These are phyloP conservation scores for Ceratocystis destructans DNA, from an alignment of 2,329 filamentous ascomycete species.

Conservation along the genomic window DNA sequence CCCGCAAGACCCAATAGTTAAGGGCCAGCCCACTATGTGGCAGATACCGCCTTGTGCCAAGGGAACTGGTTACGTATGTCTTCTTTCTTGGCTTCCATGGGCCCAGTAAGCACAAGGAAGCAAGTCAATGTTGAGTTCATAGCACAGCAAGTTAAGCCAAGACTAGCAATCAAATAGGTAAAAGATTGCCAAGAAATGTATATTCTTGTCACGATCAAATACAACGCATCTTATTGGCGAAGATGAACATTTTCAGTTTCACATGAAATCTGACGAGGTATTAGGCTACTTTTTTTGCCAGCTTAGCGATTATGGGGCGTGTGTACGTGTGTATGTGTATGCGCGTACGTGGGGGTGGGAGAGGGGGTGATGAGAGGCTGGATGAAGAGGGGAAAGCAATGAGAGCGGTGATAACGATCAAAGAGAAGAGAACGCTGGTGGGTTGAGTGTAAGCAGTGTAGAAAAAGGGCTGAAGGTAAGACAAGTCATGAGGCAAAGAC, in stretches of 20 bases:
- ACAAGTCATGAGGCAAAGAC: background rate
- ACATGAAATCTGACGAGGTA: background rate
- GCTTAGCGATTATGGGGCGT: too few species aligned
- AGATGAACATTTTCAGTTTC: background rate
- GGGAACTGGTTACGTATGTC: background rate
- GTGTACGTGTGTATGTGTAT: too few species aligned
- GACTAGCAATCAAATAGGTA: background rate
- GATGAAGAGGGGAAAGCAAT: too few species aligned
- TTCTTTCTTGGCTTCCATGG: background rate
- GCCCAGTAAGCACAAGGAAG: background rate
- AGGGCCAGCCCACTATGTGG: background rate
- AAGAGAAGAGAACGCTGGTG: too few species aligned
- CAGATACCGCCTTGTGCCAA: slow-evolving; percentile 2
- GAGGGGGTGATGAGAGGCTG: too few species aligned
- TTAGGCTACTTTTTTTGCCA: background rate
- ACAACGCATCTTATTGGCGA: background rate
- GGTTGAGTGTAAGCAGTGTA: too few species aligned
- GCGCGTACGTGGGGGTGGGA: too few species aligned
- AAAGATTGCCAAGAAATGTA: background rate
- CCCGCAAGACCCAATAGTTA: too few species aligned
- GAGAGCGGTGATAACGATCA: too few species aligned
- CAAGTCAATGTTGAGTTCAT: background rate
- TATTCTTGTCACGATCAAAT: background rate
- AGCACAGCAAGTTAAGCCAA: background rate
- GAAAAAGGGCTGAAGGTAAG: background rate